Evolutionary conservation across 2,329 filamentous ascomycete species (phyloP).

Genomic region (Fusarium goolgardi): DNA sequence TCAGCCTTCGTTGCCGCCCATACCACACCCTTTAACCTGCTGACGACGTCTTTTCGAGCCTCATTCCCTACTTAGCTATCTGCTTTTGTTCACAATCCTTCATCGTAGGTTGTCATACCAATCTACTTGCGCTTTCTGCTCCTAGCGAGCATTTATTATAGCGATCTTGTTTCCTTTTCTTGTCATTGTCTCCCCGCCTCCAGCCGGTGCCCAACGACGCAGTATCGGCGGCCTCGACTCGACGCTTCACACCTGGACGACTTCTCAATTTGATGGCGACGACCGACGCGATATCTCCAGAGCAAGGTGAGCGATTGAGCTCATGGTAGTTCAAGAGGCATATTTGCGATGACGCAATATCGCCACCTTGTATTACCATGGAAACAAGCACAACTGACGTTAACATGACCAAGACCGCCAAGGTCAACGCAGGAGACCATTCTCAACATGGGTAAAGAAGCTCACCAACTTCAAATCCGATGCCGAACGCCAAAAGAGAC

Average conservation of each 20-base stretch:
- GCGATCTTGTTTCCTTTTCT: slow-evolving; percentile 14
- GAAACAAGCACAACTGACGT: slow-evolving; percentile 27
- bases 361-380: slow-evolving; percentile 16
- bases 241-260: slow-evolving; percentile 20
- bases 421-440: slow-evolving; percentile 80
- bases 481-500: slow-evolving; percentile 59
- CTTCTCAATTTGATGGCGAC: slow-evolving; percentile 44
- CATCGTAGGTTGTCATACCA: slow-evolving; percentile 19
- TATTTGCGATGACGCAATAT: slow-evolving; percentile 7
- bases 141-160: slow-evolving; percentile 14
- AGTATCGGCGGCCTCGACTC: slow-evolving; percentile 26
- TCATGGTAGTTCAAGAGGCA: background rate
- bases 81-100: slow-evolving; percentile 27
- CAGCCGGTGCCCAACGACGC: slow-evolving; percentile 36
- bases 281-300: slow-evolving; percentile 43
- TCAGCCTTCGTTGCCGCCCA: slow-evolving; percentile 32
- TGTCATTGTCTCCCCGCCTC: slow-evolving; percentile 38
- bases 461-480: slow-evolving; percentile 86
- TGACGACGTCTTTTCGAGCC: slow-evolving; percentile 38
- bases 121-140: slow-evolving; percentile 7
- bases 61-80: slow-evolving; percentile 38
- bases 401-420: slow-evolving; percentile 70
- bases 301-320: slow-evolving; percentile 39
- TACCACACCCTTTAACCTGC: slow-evolving; percentile 29
- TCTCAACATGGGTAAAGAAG: slow-evolving; percentile 94